Evolutionary conservation across 495 filamentous ascomycete genomes (phyloP), one percentile per base, ranked within the genome.

Genomic region (Penicillium mononematosum): DNA sequence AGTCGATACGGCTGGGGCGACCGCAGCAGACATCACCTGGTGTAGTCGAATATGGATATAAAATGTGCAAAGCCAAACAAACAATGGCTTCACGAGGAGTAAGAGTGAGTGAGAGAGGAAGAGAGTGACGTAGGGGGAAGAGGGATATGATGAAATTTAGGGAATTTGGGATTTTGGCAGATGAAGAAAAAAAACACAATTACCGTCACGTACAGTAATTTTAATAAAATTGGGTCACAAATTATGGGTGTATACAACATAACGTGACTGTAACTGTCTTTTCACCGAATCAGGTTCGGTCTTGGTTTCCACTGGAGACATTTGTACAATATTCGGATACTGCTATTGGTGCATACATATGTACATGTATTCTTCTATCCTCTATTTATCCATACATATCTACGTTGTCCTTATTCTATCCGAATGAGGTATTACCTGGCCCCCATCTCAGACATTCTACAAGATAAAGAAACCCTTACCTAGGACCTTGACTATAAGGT

Each of bases 21-120:
- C 77, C 41, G 72, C 75, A 63, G 76, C 74, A 69, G 78, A 78
- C 77, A 81, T 80, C 55, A 50, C 53, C 31, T 36, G 29, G 29
- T 10, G 10, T 27, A 39, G 24, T 39, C 32, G 38, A 46, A 43
- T 51, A 38, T 50, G 42, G 44, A 58, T 49, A 52, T 22, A 58
- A 42, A 46, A 24, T 45, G 20, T 27, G 36, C 17, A 44, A 44
- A 29, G 38, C 45, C 48, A 45, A 32, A 49, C 45, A 47, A 50
- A 38, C 25, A 42, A 55, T 66, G 63, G 64, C 56, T 56, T 66
- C 36, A 57, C 54, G 46, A 58, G 34, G 34, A 39, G 48, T 19
- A 44, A 43, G 55, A 53, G 52, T 32, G 53, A 55, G 45, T 52
- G 53, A 60, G 63, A 64, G 55, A 47, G 52, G 58, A 49, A 60